Base-by-base conservation (phyloP, 768 basidiomycete species). In the Tulasnella sp. region DNA sequence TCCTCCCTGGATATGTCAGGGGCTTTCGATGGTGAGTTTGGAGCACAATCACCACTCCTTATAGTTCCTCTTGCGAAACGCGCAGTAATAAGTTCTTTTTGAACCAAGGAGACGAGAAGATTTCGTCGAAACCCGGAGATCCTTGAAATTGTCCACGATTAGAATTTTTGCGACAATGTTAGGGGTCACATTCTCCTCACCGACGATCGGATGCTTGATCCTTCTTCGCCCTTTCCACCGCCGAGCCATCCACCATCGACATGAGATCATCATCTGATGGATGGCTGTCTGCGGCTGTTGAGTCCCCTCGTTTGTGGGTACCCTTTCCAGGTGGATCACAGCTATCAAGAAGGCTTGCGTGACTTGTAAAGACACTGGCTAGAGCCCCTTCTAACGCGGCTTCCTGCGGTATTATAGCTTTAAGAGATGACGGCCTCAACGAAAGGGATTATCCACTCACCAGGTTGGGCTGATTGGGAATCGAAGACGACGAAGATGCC, bases 401-500 rank as follows among this genome's bases (percentile, higher is more conserved):
- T n/a, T 34, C 31, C 57, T 59, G 27, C 5, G 45, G 12, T 21
- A 34, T 10, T 27, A 24, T 50, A 34, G 34, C 7, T 38, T 15
- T 7, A 38, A 7, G 7, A 5, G 34, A 38, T 5, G 5, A 7
- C 7, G 31, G 8, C 19, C 15, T 30, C 48, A 59, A 48, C 5
- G 5, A 38, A 38, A n/a, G 2, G 2, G 24, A 9, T 24, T 10
- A 19, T 29, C 12, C 1, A 59, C 57, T 10, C 21, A 59, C 57
- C 25, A 59, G 49, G 45, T 38, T 50, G 3, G 57, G 57, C 12
- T 51, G 57, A 34, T 59, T 49, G 10, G 57, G 29, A 24, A 29
- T 51, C 19, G 48, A 30, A 30, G 57, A 49, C 29, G 57, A 59
- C 31, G 57, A 59, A 46, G 27, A 51, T 8, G 57, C 57, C 0